Percentiles rank a stretch among this genome's conserved stretches.
phyloP scores from a whole-genome alignment of 2,329 filamentous ascomycete genomes.

The Colletotrichum karsti region DNA sequence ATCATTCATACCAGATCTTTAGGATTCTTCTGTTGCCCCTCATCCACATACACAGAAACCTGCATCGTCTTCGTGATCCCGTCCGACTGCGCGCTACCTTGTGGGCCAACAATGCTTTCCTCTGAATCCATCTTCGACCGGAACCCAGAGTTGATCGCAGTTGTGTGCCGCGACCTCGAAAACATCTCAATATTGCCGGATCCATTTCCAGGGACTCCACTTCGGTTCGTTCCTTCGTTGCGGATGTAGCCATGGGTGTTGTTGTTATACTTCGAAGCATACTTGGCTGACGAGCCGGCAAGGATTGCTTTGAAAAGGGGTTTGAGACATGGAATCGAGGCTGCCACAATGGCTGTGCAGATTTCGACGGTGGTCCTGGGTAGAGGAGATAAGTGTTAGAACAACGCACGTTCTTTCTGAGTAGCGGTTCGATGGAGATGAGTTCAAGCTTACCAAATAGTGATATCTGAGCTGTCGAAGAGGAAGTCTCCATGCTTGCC shows the following conservation, averaged over 20 bases:
- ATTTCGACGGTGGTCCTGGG: conserved; percentile 38
- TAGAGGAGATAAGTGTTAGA: neutral
- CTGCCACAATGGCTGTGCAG: conserved; percentile 37
- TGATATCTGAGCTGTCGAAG: conserved; percentile 36
- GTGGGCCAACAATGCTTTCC: neutral
- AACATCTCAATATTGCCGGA: conserved; percentile 12
- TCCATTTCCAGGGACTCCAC: neutral
- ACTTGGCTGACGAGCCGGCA: conserved; percentile 8
- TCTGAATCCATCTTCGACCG: conserved; percentile 13
- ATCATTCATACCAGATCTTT: neutral
- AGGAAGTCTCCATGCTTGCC: conserved; percentile 38
- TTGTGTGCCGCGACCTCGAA: neutral
- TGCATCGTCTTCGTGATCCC: conserved; percentile 20
- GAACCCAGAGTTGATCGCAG: neutral
- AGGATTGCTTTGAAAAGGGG: conserved; percentile 34
- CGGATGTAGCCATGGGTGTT: conserved; percentile 3
- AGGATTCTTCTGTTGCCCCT: neutral
- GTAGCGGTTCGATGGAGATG: too few species aligned
- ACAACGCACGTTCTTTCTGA: too few species aligned
- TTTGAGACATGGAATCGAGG: conserved; percentile 36
- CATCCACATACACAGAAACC: conserved; percentile 14
- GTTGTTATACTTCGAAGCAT: neutral
- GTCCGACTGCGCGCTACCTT: neutral
- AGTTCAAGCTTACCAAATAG: conserved; percentile 35
- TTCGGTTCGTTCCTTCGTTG: neutral